These are phyloP conservation scores for Wallacemonas sp. DNA, from an alignment of 208 protist genomes.

Conservation along the genomic window DNA sequence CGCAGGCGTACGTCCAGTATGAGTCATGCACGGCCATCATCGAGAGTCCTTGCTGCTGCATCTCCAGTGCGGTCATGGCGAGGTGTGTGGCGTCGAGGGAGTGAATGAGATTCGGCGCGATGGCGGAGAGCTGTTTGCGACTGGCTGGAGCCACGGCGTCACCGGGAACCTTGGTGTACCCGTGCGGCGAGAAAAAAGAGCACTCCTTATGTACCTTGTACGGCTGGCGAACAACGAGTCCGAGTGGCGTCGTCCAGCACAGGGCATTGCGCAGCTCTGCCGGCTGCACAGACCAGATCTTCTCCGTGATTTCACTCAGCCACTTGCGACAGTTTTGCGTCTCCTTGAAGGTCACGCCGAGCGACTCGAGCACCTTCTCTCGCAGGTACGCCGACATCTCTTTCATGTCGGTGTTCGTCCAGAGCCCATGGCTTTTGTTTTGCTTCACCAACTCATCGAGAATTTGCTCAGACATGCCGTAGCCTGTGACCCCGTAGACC, in stretches of 20 bases:
- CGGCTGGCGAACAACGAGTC: conserved; percentile 96
- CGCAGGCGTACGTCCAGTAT: conserved; percentile 97
- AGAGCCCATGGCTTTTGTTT: conserved; percentile 89
- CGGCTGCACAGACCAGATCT: conserved; percentile 83
- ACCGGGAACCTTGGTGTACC: conserved; percentile 70
- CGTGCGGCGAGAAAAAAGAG: conserved; percentile 80
- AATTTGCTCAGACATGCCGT: conserved; percentile 97
- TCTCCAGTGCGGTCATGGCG: conserved; percentile 95
- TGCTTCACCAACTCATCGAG: conserved; percentile 89
- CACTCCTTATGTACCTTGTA: conserved; percentile 89
- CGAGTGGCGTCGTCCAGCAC: conserved; percentile 95
- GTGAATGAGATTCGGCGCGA: conserved; percentile 99
- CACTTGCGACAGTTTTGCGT: conserved; percentile 88
- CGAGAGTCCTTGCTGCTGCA: conserved; percentile 81
- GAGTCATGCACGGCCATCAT: conserved; percentile 98
- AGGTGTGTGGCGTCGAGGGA: conserved; percentile 98
- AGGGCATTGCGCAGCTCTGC: conserved; percentile 84
- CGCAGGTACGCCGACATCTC: conserved; percentile 90
- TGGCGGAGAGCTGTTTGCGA: conserved; percentile 92
- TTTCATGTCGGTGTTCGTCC: conserved; percentile 87
- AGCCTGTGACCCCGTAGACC: conserved; percentile 97
- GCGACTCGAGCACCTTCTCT: conserved; percentile 88
- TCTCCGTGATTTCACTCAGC: conserved; percentile 71
- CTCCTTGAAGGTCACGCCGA: conserved; percentile 88
- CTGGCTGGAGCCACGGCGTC: conserved; percentile 75